Percentiles rank a stretch among this genome's conserved stretches.
phyloP scores from a whole-genome alignment of 176 grass and related monocot genomes.

The Hyparrhenia diplandra region DNA sequence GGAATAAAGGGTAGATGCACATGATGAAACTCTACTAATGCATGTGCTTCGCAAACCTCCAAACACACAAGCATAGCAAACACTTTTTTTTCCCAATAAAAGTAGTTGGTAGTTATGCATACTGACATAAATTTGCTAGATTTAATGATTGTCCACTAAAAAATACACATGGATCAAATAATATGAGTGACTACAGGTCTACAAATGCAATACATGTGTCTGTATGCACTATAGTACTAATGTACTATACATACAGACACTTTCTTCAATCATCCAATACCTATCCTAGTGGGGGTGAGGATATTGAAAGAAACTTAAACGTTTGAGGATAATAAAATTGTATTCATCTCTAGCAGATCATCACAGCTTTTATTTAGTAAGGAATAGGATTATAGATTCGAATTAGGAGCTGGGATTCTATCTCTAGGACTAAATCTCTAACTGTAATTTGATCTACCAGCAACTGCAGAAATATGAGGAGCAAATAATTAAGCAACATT shows the following conservation, averaged over 20 bases:
- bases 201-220: not conserved
- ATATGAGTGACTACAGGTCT: not conserved
- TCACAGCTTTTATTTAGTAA: not conserved
- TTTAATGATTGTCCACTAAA: not conserved
- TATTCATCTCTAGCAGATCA: not conserved
- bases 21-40: not conserved
- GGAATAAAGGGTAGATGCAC: not conserved
- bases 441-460: not conserved
- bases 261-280: not conserved
- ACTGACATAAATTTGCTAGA: not conserved
- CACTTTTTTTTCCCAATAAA: not conserved
- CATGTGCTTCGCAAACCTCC: not conserved
- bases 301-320: constrained; percentile 5
- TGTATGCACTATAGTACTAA: not conserved
- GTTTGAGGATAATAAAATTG: not conserved
- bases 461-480: not conserved
- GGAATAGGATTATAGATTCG: not conserved
- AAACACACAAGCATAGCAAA: not conserved
- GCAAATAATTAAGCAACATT: not conserved
- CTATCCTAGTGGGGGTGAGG: not conserved
- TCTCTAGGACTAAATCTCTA: not conserved
- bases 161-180: constrained; percentile 12
- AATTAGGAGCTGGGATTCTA: not conserved
- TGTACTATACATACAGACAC: not conserved
- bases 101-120: not conserved